phyloP scores from a whole-genome alignment of 805 yeast genomes.

The Candida chauliodis region DNA sequence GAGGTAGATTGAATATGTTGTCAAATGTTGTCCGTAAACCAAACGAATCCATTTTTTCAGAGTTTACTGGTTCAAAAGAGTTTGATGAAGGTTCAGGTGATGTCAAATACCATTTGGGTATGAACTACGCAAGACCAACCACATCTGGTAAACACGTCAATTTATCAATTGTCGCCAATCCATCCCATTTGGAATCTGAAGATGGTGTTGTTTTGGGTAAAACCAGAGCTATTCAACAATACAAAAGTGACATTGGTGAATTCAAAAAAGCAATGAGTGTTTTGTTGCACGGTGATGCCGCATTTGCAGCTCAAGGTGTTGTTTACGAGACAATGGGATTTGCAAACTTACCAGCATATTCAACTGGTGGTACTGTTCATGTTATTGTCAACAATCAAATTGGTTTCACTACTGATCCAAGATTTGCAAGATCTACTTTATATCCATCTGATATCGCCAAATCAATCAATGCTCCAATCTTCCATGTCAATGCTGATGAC shows the following conservation, averaged over 20 bases:
- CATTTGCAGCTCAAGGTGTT: constrained; percentile 98
- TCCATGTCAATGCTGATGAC: constrained; percentile 99
- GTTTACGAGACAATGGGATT: constrained; percentile 98
- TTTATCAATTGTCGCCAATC: constrained; percentile 95
- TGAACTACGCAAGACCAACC: constrained; percentile 98
- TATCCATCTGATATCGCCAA: constrained; percentile 98
- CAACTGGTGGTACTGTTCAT: constrained; percentile 98
- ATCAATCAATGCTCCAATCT: constrained; percentile 94
- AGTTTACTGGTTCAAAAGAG: constrained; percentile 86
- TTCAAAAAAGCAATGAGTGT: constrained; percentile 87
- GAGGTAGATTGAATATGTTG: constrained; percentile 97
- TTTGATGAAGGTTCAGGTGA: constrained; percentile 98
- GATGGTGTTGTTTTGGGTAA: constrained; percentile 98
- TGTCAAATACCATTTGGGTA: constrained; percentile 98
- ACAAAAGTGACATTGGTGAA: constrained; percentile 79
- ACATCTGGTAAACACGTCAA: constrained; percentile 96
- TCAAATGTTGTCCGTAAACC: constrained; percentile 98
- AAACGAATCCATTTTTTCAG: constrained; percentile 94
- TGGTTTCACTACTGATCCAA: constrained; percentile 99
- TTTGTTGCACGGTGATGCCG: constrained; percentile 98
- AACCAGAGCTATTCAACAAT: constrained; percentile 93
- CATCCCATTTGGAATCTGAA: constrained; percentile 98
- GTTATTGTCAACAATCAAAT: constrained; percentile 96
- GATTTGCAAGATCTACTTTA: constrained; percentile 95
- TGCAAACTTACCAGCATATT: constrained; percentile 85